Conservation (phyloP, 164 flowering plant genomes). For the Umbilicus rupestris region DNA sequence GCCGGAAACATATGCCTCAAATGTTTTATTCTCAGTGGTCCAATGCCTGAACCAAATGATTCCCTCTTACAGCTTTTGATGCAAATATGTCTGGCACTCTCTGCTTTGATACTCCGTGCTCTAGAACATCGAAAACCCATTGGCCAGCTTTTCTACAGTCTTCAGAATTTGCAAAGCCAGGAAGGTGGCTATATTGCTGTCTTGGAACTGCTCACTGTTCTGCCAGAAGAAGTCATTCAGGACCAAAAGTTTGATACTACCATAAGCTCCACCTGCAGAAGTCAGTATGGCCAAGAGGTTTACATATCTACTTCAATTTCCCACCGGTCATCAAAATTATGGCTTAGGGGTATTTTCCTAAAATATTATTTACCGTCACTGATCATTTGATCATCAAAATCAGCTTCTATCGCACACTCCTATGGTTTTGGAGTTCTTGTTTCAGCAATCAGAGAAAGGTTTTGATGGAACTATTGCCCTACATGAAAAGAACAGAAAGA, state of each 20-base stretch:
- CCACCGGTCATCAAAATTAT: not conserved
- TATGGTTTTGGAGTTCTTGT: constrained; percentile 70
- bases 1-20: not conserved
- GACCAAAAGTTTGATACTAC: constrained; percentile 39
- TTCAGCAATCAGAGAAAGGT: constrained; percentile 55
- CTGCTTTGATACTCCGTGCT: constrained; percentile 68
- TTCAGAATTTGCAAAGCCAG: constrained; percentile 59
- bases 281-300: constrained; percentile 74
- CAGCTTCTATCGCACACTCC: constrained; percentile 83
- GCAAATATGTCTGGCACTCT: constrained; percentile 88
- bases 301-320: constrained; percentile 9
- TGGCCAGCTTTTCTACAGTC: constrained; percentile 71
- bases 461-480: constrained; percentile 34
- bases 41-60: not conserved
- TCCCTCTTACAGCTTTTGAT: constrained; percentile 65
- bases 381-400: constrained; percentile 6
- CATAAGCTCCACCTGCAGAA: constrained; percentile 42
- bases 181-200: constrained; percentile 69
- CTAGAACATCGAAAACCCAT: constrained; percentile 66
- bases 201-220: constrained; percentile 85
- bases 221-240: constrained; percentile 82
- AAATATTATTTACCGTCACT: not conserved
- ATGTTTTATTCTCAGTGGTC: not conserved
- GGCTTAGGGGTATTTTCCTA: not conserved
- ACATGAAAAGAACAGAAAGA: constrained; percentile 56